A percentile compares a stretch with the other conserved stretches of the same genome.
Evolutionary conservation across 164 flowering plant species (phyloP).

Genomic region (Vitis riparia): DNA sequence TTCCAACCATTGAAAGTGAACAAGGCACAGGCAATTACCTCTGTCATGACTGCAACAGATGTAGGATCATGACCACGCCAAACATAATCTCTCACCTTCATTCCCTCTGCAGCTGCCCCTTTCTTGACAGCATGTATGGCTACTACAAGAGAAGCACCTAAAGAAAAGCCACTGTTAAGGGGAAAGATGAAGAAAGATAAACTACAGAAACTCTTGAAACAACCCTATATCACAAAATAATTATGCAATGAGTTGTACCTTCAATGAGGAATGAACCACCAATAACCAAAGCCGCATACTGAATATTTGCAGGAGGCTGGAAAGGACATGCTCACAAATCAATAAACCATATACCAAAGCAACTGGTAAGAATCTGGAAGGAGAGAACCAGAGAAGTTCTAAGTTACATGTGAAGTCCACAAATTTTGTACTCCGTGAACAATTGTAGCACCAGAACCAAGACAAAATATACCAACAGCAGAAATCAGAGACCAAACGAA

Average conservation of each 20-base stretch:
- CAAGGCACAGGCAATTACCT: slow-evolving; percentile 45
- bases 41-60: slow-evolving; percentile 99
- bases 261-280: slow-evolving; percentile 93
- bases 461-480: slow-evolving; percentile 98
- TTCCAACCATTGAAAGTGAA: too few species aligned
- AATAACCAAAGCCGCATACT: slow-evolving; percentile 91
- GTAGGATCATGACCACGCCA: slow-evolving; percentile 99
- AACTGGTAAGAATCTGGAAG: slow-evolving; percentile 6
- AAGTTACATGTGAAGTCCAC: slow-evolving; percentile 76
- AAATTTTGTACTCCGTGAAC: slow-evolving; percentile 93
- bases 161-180: slow-evolving; percentile 13
- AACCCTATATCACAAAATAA: background rate
- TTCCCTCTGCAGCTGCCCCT: slow-evolving; percentile 98
- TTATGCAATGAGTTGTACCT: slow-evolving; percentile 42
- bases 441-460: slow-evolving; percentile 98
- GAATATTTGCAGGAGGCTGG: slow-evolving; percentile 77
- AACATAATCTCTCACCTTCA: slow-evolving; percentile 86
- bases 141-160: slow-evolving; percentile 93
- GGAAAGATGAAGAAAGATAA: background rate
- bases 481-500: slow-evolving; percentile 99
- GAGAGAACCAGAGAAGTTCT: background rate
- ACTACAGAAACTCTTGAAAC: background rate
- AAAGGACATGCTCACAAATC: slow-evolving; percentile 24
- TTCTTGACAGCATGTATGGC: slow-evolving; percentile 93
- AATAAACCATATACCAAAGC: slow-evolving; percentile 8